Base-by-base conservation (phyloP, 1,284 basidiomycete genomes). In the Microbotryum lychnidis-dioicae region DNA sequence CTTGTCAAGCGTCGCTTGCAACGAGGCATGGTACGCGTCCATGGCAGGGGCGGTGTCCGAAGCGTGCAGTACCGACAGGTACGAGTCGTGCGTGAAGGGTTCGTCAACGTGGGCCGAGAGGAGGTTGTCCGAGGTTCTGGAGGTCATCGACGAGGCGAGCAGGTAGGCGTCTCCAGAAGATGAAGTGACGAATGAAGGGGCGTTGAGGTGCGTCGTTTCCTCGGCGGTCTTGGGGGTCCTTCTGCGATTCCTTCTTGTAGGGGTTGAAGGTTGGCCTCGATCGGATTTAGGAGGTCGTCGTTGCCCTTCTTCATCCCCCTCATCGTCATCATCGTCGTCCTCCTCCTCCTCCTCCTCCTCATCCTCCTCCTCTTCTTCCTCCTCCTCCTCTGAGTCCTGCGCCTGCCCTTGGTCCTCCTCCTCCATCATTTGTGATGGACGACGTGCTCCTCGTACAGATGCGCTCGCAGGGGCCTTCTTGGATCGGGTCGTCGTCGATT, bases 91-190 rank as follows among this genome's bases (percentile, higher is more conserved):
- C 70, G 65, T 60, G 50, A 67, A 69, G 16, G 63, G 56, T 1
- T 60, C 60, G 47, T 63, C 59, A 18, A 31, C 20, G 49, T 67
- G 25, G 5, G 51, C 23, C 6, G 65, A 67, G 25, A 69, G 50
- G 55, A 66, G 63, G 0, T 85, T 85, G 61, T 83, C 78, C 18
- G 87, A 89, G 25, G 89, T 91, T 61, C 82, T 81, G 1, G 82
- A 75, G 18, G 84, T 80, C 47, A 84, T 80, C 10, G 84, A 78
- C 25, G 82, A 78, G 56, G 84, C 80, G 20, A 81, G 79, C 73
- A 96, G 90, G 76, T 92, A 96, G 18, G 84, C 82, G 76, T 96
- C 91, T 58, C 91, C 89, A 1, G 76, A 70, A 0, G 77, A 76
- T 1, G 73, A 69, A 10, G 75, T 69, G 29, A 71, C 72, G 62